Conservation (phyloP, 164 flowering plant species). For the Vitis rotundifolia region DNA sequence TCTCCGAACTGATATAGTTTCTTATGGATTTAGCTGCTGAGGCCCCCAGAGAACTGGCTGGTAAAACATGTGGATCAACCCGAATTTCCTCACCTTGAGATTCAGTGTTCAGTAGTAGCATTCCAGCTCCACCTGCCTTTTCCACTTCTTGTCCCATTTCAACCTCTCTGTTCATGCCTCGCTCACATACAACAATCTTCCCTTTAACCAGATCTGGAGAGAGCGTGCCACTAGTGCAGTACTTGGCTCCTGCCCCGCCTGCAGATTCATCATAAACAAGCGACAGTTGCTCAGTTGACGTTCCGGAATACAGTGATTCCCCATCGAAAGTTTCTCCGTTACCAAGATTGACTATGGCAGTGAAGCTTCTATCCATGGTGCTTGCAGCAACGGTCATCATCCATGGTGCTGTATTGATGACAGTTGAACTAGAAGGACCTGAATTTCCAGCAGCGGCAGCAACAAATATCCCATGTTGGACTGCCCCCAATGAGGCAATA, state of each 20-base stretch:
- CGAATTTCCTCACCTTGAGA: conserved; percentile 60
- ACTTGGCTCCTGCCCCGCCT: conserved; percentile 39
- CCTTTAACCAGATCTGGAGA: conserved; percentile 46
- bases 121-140: conserved; percentile 62
- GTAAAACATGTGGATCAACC: conserved; percentile 60
- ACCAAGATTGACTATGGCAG: conserved; percentile 55
- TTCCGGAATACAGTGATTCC: conserved; percentile 54
- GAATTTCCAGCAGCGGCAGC: conserved; percentile 68
- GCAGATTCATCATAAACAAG: conserved; percentile 55
- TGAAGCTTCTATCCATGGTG: conserved; percentile 60
- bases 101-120: conserved; percentile 48
- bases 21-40: conserved; percentile 41
- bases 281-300: conserved; percentile 27
- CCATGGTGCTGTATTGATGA: conserved; percentile 73
- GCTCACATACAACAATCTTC: conserved; percentile 63
- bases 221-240: conserved; percentile 49
- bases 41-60: conserved; percentile 55
- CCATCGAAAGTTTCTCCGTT: conserved; percentile 51
- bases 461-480: conserved; percentile 52
- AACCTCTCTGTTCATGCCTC: conserved; percentile 44
- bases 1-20: conserved; percentile 27
- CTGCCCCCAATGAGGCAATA: conserved; percentile 57
- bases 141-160: conserved; percentile 61
- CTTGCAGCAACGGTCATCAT: conserved; percentile 76
- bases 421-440: conserved; percentile 49